Evolutionary conservation across 208 protist genomes (phyloP), one percentile per base, ranked within the genome.

Genomic region (Leptomonas seymouri): DNA sequence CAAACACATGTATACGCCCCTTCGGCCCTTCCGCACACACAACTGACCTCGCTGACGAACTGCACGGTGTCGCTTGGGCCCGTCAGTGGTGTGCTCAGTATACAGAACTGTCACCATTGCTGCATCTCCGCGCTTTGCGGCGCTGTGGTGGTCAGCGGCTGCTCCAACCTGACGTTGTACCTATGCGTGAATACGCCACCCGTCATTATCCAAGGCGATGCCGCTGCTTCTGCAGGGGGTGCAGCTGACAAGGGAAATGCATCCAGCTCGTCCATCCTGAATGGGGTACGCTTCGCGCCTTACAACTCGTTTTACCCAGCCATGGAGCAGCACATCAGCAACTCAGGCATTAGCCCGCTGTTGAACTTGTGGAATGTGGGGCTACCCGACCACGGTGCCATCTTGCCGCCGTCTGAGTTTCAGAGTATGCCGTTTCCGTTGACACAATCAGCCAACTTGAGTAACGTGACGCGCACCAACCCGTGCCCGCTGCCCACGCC

Each of bases 261-360:
- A 14, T 50, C 46, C 4, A 25, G 28, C 11, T 51, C 84, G 3
- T 58, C 67, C 27, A 67, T 76, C 11, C 56, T 85, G 18, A 65
- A 78, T 25, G 81, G 87, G 21, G 85, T 95, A 20, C 86, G 86
- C 14, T 90, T 97, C 30, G 93, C 93, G 1, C 93, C 93, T 34
- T 97, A 97, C 71, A 97, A 97, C 80, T 90, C 93, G 2, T 83
- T 90, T 58, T 97, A 97, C 70, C 84, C 87, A 4, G 92, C 86
- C 16, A 76, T 97, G 30, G 89, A 95, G 71, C 82, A 94, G 78
- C 81, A 97, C 74, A 82, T 94, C 56, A 83, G 77, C 50, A 78
- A 48, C 58, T 87, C 93, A 0, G 93, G 93, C 44, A 84, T 97
- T 23, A 97, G 83, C 55, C 93, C 93, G 12, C 80, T 86, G 51